Percentiles rank a stretch among this genome's conserved stretches.
Evolutionary conservation across 768 basidiomycete species (phyloP).

Genomic region (Pulveroboletus frians): DNA sequence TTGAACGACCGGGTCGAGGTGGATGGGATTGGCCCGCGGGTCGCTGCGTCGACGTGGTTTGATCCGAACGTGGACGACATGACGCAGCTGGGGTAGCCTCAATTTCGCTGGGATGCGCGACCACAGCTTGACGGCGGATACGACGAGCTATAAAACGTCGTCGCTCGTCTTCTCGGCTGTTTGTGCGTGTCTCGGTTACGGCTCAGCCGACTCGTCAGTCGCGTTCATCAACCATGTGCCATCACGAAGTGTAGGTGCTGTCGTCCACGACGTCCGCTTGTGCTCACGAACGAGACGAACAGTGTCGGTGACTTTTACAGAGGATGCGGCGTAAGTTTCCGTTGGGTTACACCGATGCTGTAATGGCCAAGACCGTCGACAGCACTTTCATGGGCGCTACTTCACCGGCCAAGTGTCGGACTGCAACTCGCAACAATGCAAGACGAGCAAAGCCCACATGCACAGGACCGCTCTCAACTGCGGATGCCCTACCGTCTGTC

Average conservation of each 20-base stretch:
- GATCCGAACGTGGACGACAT: conserved; percentile 25
- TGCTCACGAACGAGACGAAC: conserved; percentile 7
- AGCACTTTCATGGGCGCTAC: conserved; percentile 38
- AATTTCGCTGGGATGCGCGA: no score
- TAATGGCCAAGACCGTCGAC: not conserved
- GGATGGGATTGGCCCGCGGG: not conserved
- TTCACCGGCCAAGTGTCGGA: conserved; percentile 31
- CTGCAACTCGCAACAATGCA: conserved; percentile 29
- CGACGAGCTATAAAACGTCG: conserved; percentile 9
- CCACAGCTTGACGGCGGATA: conserved; percentile 6
- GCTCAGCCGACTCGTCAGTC: not conserved
- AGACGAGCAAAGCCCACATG: conserved; percentile 32
- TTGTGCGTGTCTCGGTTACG: not conserved
- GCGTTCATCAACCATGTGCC: conserved; percentile 25
- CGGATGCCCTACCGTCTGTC: conserved; percentile 27
- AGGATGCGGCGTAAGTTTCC: conserved; percentile 31
- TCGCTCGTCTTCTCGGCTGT: not conserved
- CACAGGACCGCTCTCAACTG: conserved; percentile 34
- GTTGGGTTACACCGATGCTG: not conserved
- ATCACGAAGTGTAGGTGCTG: conserved; percentile 33
- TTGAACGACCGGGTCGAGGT: not conserved
- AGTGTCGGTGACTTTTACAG: conserved; percentile 36
- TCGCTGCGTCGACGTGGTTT: conserved; percentile 13
- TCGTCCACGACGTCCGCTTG: not conserved
- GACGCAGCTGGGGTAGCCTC: conserved; percentile 28